Evolutionary conservation across 495 filamentous ascomycete species (phyloP).

Genomic region (Neurospora sp.): DNA sequence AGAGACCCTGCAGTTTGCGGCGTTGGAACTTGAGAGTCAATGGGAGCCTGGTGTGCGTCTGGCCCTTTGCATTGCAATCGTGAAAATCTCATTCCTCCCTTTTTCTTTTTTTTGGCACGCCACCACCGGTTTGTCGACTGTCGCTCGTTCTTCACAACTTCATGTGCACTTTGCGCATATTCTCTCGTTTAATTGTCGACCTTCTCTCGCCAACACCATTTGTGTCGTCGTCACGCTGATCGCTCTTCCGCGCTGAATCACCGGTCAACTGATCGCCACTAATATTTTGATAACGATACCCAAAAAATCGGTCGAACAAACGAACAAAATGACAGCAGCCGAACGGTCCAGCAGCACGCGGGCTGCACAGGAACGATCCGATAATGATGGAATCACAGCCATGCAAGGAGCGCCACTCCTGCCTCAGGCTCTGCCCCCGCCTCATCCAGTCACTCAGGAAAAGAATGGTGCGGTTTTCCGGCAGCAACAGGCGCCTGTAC

Average conservation of each 20-base stretch:
- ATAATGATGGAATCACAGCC: not conserved
- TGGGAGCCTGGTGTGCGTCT: not conserved
- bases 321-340: not conserved
- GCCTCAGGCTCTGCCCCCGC: not conserved
- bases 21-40: not conserved
- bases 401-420: not conserved
- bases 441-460: not conserved
- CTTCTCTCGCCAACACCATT: not conserved
- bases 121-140: not conserved
- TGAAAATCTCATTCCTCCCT: not conserved
- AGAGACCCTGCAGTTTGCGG: not conserved
- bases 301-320: not conserved
- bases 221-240: not conserved
- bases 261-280: not conserved
- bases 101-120: not conserved
- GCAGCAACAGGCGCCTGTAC: not conserved
- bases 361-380: not conserved
- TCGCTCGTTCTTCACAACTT: not conserved
- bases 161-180: not conserved
- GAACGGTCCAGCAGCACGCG: not conserved
- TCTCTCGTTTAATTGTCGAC: not conserved
- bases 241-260: not conserved
- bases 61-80: not conserved
- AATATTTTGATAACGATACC: not conserved
- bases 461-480: not conserved